Base-by-base conservation (phyloP, 371 early-diverging fungal species). In the Dinochytrium kinnereticum region DNA sequence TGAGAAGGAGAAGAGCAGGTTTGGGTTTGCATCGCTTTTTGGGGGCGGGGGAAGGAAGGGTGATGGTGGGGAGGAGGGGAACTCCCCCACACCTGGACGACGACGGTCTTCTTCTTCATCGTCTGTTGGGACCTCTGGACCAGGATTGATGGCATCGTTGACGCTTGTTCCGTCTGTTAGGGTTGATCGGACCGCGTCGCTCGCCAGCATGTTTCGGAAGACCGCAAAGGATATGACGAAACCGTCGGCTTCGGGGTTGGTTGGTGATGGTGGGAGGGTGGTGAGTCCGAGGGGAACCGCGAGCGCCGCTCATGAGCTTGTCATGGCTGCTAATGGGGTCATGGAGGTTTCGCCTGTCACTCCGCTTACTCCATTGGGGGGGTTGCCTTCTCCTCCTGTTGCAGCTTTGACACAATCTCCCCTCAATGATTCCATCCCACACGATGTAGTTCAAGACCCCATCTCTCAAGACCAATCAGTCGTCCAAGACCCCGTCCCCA, bases 131-230 rank as follows among this genome's bases (percentile, higher is more conserved):
- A 2, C 3, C 33, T 51, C 69, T 19, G 34, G 26, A 21, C 44
- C 69, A 2, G n/a, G 34, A 5, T 49, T 67, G 3, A 21, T 67
- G 3, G 67, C 67, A 5, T 67, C 67, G 26, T 17, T 67, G 49
- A 44, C 49, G 44, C 67, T 67, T 13, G 67, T 67, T 3, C 67
- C 67, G 26, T 67, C 67, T 3, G 67, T 67, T 3, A 24, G 67
- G 15, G 67, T 67, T 5, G 33, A n/a, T 17, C 37, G 15, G 15
- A 44, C 67, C 7, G 17, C 37, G 26, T 33, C 33, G 24, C 49
- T 67, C 3, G 38, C 49, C 26, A 17, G 19, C 28, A 67, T 67
- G 67, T 33, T 67, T 55, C 51, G 57, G 7, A 30, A 30, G 24
- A 26, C 7, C 30, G 57, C 57, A 30, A 30, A 10, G 26, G 57